phyloP scores from a whole-genome alignment of 2,329 filamentous ascomycete species.

The Curvularia lunata region DNA sequence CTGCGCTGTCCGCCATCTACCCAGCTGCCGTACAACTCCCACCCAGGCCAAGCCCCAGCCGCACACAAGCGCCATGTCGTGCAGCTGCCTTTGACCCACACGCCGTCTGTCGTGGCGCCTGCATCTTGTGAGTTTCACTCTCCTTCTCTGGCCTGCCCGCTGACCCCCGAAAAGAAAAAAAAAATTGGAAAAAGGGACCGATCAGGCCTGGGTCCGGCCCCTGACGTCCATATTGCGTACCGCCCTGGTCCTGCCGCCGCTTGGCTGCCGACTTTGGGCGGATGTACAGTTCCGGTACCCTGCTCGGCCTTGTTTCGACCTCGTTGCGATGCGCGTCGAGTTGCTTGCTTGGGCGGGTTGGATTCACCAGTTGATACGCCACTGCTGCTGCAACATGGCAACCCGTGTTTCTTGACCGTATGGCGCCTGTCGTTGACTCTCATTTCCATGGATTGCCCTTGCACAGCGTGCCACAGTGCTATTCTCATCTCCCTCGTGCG shows the following conservation, averaged over 20 bases:
- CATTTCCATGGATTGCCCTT: not conserved
- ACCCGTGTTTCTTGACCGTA: not conserved
- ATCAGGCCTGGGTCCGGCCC: slow-evolving; percentile 15
- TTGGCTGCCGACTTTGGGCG: slow-evolving; percentile 8
- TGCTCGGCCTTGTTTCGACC: slow-evolving; percentile 9
- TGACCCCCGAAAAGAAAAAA: not conserved
- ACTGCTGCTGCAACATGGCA: not conserved
- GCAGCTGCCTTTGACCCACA: slow-evolving; percentile 4
- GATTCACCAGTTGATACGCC: not conserved
- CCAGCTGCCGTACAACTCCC: slow-evolving; percentile 22
- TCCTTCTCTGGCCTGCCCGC: slow-evolving; percentile 7
- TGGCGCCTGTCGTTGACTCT: not conserved
- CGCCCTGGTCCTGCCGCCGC: not conserved
- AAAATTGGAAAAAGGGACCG: slow-evolving; percentile 3
- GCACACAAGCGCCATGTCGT: slow-evolving; percentile 6
- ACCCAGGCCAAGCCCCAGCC: slow-evolving; percentile 17
- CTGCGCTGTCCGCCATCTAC: slow-evolving; percentile 28
- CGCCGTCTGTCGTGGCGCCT: slow-evolving; percentile 13
- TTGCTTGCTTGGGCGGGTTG: not conserved
- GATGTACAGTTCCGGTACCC: slow-evolving; percentile 10
- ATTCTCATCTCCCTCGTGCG: not conserved
- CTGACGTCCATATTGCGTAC: slow-evolving; percentile 12
- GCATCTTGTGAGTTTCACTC: slow-evolving; percentile 24
- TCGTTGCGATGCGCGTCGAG: slow-evolving; percentile 7
- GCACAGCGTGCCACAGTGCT: not conserved